Conservation (phyloP, 352 stramenopile genomes). For the Peronosclerospora sorghi region DNA sequence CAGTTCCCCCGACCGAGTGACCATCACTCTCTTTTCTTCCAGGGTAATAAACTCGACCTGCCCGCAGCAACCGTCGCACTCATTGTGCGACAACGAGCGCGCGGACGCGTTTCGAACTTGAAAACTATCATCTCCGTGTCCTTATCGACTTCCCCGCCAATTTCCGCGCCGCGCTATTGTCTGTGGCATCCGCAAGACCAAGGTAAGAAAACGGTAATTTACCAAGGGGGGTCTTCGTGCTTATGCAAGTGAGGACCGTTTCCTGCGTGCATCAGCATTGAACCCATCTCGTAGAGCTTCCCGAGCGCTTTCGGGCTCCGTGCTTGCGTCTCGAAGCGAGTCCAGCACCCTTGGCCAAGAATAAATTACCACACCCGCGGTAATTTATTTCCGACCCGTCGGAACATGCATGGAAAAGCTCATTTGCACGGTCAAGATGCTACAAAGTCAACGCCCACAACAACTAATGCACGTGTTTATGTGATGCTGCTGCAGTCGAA, state of each 20-base stretch:
- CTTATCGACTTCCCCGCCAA: constrained; percentile 8
- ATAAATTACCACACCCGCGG: constrained; percentile 18
- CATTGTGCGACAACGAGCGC: constrained; percentile 6
- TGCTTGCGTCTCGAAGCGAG: constrained; percentile 1
- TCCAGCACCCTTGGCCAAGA: neutral
- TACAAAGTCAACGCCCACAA: too few relatives aligned
- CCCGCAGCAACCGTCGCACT: constrained; percentile 20
- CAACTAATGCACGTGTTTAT: constrained; percentile 5
- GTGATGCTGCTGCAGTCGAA: too few relatives aligned
- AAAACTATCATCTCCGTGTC: constrained; percentile 25
- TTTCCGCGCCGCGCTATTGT: constrained; percentile 4
- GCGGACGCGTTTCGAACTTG: constrained; percentile 5
- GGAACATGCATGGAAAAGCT: neutral
- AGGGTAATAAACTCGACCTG: constrained; percentile 7
- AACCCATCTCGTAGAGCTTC: neutral
- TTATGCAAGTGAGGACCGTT: neutral
- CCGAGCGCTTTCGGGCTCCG: neutral
- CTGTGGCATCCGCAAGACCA: constrained; percentile 15
- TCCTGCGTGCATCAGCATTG: neutral
- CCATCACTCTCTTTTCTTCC: constrained; percentile 18
- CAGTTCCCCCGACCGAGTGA: constrained; percentile 11
- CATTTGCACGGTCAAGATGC: constrained; percentile 6
- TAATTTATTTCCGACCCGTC: constrained; percentile 20
- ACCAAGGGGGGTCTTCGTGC: constrained; percentile 7
- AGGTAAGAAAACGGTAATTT: constrained; percentile 38